Base-by-base conservation (phyloP, 148 eudicot genomes). In the Nepenthes mirabilis region DNA sequence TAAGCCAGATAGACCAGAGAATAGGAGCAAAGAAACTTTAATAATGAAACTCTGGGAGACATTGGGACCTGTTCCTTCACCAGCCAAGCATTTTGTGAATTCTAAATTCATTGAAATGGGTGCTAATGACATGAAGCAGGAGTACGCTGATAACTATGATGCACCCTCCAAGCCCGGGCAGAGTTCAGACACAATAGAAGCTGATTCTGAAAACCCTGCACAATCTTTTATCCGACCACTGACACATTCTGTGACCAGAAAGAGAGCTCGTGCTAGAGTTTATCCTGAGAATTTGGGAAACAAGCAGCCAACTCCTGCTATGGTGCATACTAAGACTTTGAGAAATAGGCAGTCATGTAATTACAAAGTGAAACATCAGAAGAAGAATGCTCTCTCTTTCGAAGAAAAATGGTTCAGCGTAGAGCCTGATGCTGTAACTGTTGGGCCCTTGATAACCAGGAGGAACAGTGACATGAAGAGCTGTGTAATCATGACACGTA, bases 131-230 rank as follows among this genome's bases (percentile, higher is more conserved):
- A 69, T 65, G 45, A 64, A 68, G 64, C 71, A 48, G 56, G 67
- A 63, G 48, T 57, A 57, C 53, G 60, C 62, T 64, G 36, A 43
- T 33, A 68, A 77, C 54, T 53, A 59, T 48, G 72, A 70, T 68
- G 56, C 68, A 59, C 58, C 33, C 50, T 56, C 49, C 57, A 76
- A 80, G 69, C 73, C 60, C 58, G 65, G 66, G 70, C 84, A 63
- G 69, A 65, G 73, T 70, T 86, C 95, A 40, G 95, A 86, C 68
- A 77, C 91, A 52, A 88, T 86, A 60, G 95, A 93, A 75, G 77
- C 79, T 73, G 91, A 82, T 78, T 80, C 99, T 12, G 84, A 86
- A 63, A 69, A 66, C 63, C 79, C 68, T 50, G 74, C 57, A 56
- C 53, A 56, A 55, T 52, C 70, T 45, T 47, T 67, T 9, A 82